These are phyloP conservation scores for Zygoascus tannicola DNA, from an alignment of 805 yeast species.

Conservation along the genomic window DNA sequence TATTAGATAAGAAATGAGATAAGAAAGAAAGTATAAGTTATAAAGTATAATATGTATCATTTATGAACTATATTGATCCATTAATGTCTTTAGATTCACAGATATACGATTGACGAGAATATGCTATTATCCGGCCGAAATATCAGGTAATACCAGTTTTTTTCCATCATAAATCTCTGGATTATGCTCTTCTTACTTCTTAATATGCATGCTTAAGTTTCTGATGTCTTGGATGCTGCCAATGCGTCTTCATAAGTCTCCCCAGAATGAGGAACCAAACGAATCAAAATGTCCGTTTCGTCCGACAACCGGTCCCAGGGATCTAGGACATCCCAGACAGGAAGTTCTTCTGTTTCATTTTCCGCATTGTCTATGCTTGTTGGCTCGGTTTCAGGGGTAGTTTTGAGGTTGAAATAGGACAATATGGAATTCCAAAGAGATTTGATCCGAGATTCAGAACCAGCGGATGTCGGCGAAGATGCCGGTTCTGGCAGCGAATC, in stretches of 20 bases:
- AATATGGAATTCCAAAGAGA: background rate
- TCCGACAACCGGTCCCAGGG: conserved; percentile 18
- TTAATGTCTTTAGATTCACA: no score
- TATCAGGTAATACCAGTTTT: no score
- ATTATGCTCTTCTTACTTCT: no score
- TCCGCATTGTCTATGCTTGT: conserved; percentile 10
- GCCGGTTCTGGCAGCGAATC: background rate
- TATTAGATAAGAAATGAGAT: no score
- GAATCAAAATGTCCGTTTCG: conserved; percentile 18
- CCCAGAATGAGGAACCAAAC: conserved; percentile 24
- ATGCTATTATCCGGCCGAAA: no score
- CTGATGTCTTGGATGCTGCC: no score
- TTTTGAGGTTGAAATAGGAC: background rate
- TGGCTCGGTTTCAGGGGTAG: conserved; percentile 10
- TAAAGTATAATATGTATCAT: no score
- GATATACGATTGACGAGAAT: no score
- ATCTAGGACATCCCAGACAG: conserved; percentile 19
- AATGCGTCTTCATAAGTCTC: conserved; percentile 23
- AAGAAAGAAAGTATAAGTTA: no score
- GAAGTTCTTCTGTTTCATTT: conserved; percentile 7
- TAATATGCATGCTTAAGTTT: no score
- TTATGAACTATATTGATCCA: no score
- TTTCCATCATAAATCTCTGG: no score
- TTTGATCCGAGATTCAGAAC: background rate
- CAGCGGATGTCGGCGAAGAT: background rate